Conservation (phyloP, 805 yeast genomes). For the Candida lessepsii region DNA sequence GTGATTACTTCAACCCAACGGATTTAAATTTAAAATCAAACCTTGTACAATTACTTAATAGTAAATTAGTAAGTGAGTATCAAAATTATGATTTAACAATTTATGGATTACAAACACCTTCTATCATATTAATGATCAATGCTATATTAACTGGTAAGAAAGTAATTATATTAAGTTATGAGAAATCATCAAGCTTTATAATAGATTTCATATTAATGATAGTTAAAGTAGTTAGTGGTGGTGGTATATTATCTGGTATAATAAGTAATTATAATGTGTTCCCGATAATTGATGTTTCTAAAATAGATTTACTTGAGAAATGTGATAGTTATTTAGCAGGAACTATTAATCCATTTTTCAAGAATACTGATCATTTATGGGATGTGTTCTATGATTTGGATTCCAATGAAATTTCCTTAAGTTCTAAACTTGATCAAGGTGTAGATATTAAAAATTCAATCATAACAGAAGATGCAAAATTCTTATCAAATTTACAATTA, state of each 20-base stretch:
- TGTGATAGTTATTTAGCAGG: constrained; percentile 55
- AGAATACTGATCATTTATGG: constrained; percentile 53
- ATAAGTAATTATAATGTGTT: constrained; percentile 41
- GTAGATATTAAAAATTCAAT: constrained; percentile 32
- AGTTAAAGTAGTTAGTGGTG: constrained; percentile 41
- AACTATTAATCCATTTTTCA: constrained; percentile 65
- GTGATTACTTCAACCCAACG: constrained; percentile 46
- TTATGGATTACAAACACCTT: constrained; percentile 55
- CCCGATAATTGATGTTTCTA: constrained; percentile 63
- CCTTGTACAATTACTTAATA: constrained; percentile 32
- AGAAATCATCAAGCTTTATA: constrained; percentile 43
- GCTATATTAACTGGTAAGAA: constrained; percentile 39
- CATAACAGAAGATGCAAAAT: constrained; percentile 45
- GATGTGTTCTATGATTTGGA: constrained; percentile 64
- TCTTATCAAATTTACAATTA: constrained; percentile 41
- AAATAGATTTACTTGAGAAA: constrained; percentile 47
- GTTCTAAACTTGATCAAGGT: constrained; percentile 11
- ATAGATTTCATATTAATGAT: constrained; percentile 40
- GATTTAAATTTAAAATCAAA: constrained; percentile 42
- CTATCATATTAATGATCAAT: constrained; percentile 34
- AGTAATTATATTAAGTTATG: constrained; percentile 39
- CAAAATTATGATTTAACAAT: constrained; percentile 49
- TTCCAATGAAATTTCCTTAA: constrained; percentile 36
- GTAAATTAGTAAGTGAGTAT: constrained; percentile 32
- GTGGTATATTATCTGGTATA: constrained; percentile 42